Evolutionary conservation across 345 rosid species (phyloP), one percentile per base, ranked within the genome.

Genomic region (Aquilaria malaccensis): DNA sequence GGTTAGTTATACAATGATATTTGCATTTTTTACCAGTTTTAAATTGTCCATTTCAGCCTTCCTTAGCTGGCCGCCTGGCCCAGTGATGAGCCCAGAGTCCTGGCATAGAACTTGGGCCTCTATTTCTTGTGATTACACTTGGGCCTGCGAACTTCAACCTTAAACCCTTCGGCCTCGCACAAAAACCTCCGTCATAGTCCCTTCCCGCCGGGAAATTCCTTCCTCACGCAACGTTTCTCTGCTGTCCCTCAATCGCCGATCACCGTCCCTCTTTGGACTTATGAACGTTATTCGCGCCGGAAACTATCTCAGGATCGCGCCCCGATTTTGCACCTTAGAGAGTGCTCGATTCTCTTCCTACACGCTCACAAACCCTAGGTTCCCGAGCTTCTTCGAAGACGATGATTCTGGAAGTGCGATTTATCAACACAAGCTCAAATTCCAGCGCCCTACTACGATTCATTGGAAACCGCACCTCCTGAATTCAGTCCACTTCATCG

Each of bases 401-500:
- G 86, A 49, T 10, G 80, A 59, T 67, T 65, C 58, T 30, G 82
- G 78, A 6, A 85, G 87, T 59, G 58, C 73, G 33, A 69, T 72
- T 58, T 82, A 82, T 56, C 75, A 60, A 14, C 83, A 70, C 15
- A 78, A 71, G 14, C 88, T 89, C 70, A 64, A 72, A 55, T 75
- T 62, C 69, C 86, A 83, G 74, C 81, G 81, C 55, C 97, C 98
- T 4, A 56, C 79, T 29, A 69, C 80, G 9, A 62, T 79, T 12
- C 3, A 4, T 57, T 63, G 80, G 69, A 60, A 68, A 6, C 62
- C 60, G 31, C 49, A 47, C 56, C 70, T 74, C 57, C 60, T 43
- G 2, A 93, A 89, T 78, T 74, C 78, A 15, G 78, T 70, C 11
- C 79, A 77, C 66, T 76, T 89, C 10, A 78, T 85, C 53, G 94